Conservation (phyloP, 2,329 filamentous ascomycete species). For the Fusarium devonianum region DNA sequence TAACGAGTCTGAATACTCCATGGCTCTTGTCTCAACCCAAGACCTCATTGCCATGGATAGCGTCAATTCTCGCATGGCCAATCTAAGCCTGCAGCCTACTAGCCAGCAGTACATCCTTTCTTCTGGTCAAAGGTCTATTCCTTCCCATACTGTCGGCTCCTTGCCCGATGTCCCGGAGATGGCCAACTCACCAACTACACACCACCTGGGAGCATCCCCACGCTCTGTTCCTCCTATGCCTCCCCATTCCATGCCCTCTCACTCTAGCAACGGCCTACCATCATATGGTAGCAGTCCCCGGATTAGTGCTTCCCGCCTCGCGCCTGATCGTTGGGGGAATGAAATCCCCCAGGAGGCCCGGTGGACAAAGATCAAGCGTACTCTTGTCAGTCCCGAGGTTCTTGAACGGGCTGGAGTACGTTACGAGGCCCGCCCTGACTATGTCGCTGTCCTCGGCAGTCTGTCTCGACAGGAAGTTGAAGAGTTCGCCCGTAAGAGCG, state of each 20-base stretch:
- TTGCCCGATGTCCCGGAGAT: constrained; percentile 40
- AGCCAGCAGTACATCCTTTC: constrained; percentile 48
- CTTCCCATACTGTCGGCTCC: constrained; percentile 44
- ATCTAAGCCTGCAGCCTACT: constrained; percentile 51
- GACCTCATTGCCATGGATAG: constrained; percentile 60
- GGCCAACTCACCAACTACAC: constrained; percentile 44
- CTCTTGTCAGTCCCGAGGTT: constrained; percentile 64
- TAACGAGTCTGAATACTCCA: constrained; percentile 46
- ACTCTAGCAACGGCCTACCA: constrained; percentile 41
- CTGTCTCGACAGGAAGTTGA: constrained; percentile 60
- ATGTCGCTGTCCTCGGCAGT: constrained; percentile 67
- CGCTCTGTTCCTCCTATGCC: constrained; percentile 49
- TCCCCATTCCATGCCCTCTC: constrained; percentile 41
- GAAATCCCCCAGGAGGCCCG: constrained; percentile 63
- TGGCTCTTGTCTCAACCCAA: constrained; percentile 61
- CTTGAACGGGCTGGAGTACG: constrained; percentile 62
- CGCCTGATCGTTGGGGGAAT: constrained; percentile 64
- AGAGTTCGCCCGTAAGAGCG: constrained; percentile 58
- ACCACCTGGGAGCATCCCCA: constrained; percentile 49
- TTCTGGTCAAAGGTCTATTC: constrained; percentile 46
- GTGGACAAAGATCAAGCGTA: constrained; percentile 66
- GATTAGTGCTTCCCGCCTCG: constrained; percentile 49
- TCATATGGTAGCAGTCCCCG: constrained; percentile 47
- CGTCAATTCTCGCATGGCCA: constrained; percentile 51
- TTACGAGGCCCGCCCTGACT: constrained; percentile 67